Percentiles rank a stretch among this genome's conserved stretches.
These are phyloP conservation scores for Fusarium incarnatum DNA, from an alignment of 2,329 filamentous ascomycete species.

Conservation along the genomic window DNA sequence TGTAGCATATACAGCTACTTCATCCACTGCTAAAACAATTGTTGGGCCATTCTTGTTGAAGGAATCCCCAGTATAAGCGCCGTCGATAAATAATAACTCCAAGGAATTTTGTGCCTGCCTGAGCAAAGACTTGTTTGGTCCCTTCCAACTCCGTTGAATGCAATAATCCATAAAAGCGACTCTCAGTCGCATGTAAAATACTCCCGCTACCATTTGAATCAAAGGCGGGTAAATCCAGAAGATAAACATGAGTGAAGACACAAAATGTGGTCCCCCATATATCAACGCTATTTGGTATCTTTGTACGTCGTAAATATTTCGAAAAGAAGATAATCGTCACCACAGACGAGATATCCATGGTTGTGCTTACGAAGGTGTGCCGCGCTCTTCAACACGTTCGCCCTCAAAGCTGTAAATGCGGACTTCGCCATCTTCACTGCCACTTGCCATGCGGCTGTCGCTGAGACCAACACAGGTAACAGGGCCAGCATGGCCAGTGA, in stretches of 20 bases:
- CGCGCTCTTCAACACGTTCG: constrained; percentile 61
- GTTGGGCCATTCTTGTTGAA: constrained; percentile 9
- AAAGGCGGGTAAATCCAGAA: neutral
- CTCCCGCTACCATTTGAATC: constrained; percentile 27
- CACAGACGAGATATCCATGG: neutral
- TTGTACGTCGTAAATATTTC: constrained; percentile 15
- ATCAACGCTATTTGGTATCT: constrained; percentile 10
- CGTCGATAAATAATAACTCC: constrained; percentile 30
- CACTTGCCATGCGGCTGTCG: constrained; percentile 89
- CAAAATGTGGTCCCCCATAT: neutral
- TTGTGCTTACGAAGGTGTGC: constrained; percentile 61
- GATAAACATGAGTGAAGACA: neutral
- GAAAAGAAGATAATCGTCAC: neutral
- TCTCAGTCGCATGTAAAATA: constrained; percentile 4
- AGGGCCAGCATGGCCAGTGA: constrained; percentile 88
- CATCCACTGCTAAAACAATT: neutral
- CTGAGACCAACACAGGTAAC: constrained; percentile 94
- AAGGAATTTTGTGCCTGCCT: constrained; percentile 6
- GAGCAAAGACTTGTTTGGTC: constrained; percentile 6
- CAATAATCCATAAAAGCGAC: constrained; percentile 2
- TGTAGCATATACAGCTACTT: constrained; percentile 2
- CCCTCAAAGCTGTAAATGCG: constrained; percentile 82
- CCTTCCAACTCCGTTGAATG: constrained; percentile 20
- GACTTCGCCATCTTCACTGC: constrained; percentile 93
- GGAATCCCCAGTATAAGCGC: constrained; percentile 8